phyloP scores from a whole-genome alignment of 331 rosid genomes.

The Quercus lobata region DNA sequence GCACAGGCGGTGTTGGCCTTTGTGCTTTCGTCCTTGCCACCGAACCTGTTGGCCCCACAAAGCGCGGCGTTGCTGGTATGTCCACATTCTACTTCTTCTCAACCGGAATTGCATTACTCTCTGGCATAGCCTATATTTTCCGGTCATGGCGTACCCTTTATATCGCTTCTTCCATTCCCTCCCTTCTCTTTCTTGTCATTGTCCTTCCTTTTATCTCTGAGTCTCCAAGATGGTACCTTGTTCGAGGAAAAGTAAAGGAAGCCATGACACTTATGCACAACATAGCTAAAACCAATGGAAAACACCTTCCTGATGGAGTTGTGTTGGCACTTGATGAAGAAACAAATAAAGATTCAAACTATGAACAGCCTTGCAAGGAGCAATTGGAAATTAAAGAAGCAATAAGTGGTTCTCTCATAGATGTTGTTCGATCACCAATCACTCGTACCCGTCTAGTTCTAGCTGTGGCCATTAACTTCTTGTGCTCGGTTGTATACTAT shows the following conservation, averaged over 20 bases:
- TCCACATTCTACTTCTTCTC: conserved; percentile 83
- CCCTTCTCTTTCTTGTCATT: conserved; percentile 39
- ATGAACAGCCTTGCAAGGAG: neutral
- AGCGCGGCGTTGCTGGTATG: conserved; percentile 56
- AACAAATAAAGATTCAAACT: neutral
- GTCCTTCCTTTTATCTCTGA: conserved; percentile 67
- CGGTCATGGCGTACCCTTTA: conserved; percentile 67
- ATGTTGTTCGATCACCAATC: conserved; percentile 45
- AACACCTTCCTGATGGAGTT: conserved; percentile 40
- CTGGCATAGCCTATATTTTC: conserved; percentile 52
- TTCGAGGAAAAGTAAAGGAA: conserved; percentile 45
- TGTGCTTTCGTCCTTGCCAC: conserved; percentile 64
- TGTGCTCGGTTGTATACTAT: conserved; percentile 71
- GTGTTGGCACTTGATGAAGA: conserved; percentile 49
- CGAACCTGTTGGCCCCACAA: conserved; percentile 58
- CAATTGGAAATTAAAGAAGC: conserved; percentile 15
- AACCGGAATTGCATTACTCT: conserved; percentile 50
- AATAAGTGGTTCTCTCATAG: conserved; percentile 38
- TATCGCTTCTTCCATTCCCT: conserved; percentile 59
- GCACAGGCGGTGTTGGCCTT: conserved; percentile 76
- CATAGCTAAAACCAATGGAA: conserved; percentile 56
- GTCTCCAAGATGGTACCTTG: conserved; percentile 83
- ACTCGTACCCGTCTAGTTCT: conserved; percentile 50
- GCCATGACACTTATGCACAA: conserved; percentile 57
- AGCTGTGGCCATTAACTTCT: conserved; percentile 47